Evolutionary conservation across 345 rosid genomes (phyloP), one percentile per base, ranked within the genome.

Genomic region (Mallotus nudiflorus): DNA sequence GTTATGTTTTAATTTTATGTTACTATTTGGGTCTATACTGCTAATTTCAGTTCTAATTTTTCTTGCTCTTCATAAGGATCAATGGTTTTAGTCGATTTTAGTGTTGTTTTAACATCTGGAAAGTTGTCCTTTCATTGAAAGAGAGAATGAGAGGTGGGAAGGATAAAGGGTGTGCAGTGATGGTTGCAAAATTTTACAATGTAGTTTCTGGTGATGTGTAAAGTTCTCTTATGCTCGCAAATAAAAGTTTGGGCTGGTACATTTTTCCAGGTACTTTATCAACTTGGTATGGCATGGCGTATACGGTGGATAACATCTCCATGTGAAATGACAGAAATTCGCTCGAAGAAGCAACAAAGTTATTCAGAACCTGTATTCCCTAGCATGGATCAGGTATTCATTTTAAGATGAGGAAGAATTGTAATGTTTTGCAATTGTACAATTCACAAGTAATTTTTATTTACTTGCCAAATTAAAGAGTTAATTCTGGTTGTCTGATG

Each of bases 281-380:
- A 94, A 81, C 94, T 91, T 84, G 91, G 88, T 61, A 51, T 83
- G 73, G 95, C 91, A 68, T 94, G 98, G 98, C 81, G 85, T 65
- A 66, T 91, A 71, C 96, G 97, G 19, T 94, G 98, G 98, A 68
- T 35, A 39, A 68, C 75, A 68, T 78, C 85, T 79, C 77, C 80
- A 10, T 64, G 62, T 80, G 87, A 83, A 75, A 77, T 57, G 53
- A 67, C 40, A 60, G 78, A 78, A 62, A 61, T 69, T 35, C 72
- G 69, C 74, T 77, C 73, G 15, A 74, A 74, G 71, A 82, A 79
- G 80, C 77, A 77, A 69, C 80, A 81, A 64, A 73, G 80, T 20
- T 76, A 82, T 49, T 6, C 77, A 46, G 91, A 88, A 69, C 94
- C 96, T 44, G 68, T 80, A 52, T 76, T 78, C 39, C 98, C 98